phyloP scores from a whole-genome alignment of 1,139 yeast species.

The Nadsonia commutata region DNA sequence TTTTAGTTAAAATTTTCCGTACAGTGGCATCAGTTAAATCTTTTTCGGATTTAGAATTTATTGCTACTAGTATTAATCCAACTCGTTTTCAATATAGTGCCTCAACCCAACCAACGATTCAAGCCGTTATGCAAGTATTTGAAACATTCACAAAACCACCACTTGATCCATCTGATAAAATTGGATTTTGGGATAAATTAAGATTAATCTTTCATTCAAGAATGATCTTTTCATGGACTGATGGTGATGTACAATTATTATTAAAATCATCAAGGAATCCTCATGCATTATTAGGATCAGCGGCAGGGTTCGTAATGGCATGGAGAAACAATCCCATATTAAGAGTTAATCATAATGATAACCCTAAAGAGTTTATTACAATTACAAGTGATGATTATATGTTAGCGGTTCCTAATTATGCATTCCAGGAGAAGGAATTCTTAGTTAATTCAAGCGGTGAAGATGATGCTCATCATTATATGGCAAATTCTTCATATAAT shows the following conservation, averaged over 20 bases:
- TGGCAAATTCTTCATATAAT: slow-evolving; percentile 6
- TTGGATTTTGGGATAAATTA: slow-evolving; percentile 75
- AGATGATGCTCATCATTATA: slow-evolving; percentile 13
- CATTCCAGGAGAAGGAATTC: slow-evolving; percentile 21
- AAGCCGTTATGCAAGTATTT: slow-evolving; percentile 63
- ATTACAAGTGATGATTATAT: slow-evolving; percentile 53
- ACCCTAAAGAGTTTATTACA: slow-evolving; percentile 47
- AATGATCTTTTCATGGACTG: slow-evolving; percentile 32
- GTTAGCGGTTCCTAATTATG: slow-evolving; percentile 45
- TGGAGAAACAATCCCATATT: slow-evolving; percentile 58
- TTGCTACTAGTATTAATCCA: slow-evolving; percentile 40
- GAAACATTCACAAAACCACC: slow-evolving; percentile 76
- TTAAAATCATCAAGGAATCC: slow-evolving; percentile 72
- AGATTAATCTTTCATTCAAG: slow-evolving; percentile 46
- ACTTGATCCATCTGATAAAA: slow-evolving; percentile 66
- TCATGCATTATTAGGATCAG: slow-evolving; percentile 48
- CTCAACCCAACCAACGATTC: slow-evolving; percentile 71
- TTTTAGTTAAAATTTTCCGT: slow-evolving; percentile 53
- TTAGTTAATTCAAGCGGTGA: slow-evolving; percentile 9
- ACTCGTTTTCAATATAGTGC: slow-evolving; percentile 78
- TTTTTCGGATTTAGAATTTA: slow-evolving; percentile 45
- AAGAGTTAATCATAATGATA: slow-evolving; percentile 44
- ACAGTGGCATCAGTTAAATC: slow-evolving; percentile 67
- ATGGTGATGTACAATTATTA: slow-evolving; percentile 32
- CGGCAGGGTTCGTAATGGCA: slow-evolving; percentile 68